These are phyloP conservation scores for Nidularia sp. DNA, from an alignment of 768 basidiomycete species.

Conservation along the genomic window DNA sequence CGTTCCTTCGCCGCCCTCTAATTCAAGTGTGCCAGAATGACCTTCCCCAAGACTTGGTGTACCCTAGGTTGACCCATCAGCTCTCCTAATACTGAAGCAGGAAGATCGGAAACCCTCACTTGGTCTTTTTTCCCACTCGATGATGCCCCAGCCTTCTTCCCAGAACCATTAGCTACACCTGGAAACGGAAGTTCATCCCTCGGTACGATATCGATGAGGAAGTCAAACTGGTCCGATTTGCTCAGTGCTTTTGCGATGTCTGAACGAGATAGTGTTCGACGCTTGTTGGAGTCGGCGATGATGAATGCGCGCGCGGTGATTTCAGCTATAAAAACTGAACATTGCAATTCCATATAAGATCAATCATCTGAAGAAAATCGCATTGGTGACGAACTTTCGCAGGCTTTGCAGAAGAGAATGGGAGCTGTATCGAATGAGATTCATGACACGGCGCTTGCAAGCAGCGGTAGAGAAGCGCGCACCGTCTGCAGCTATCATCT, in stretches of 20 bases:
- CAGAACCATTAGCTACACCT: constrained; percentile 5
- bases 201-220: constrained; percentile 93
- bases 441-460: background rate
- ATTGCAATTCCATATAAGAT: background rate
- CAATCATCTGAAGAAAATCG: background rate
- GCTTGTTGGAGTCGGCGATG: constrained; percentile 92
- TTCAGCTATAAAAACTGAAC: constrained; percentile 91
- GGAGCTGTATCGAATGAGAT: constrained; percentile 53
- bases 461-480: constrained; percentile 6
- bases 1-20: background rate
- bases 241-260: constrained; percentile 92
- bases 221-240: constrained; percentile 96
- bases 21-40: background rate
- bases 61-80: background rate
- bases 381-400: constrained; percentile 73
- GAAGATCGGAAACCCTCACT: background rate
- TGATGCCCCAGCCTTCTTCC: background rate
- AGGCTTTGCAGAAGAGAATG: constrained; percentile 95
- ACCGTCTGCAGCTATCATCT: constrained; percentile 99
- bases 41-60: background rate
- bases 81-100: background rate
- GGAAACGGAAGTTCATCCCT: constrained; percentile 62
- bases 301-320: constrained; percentile 95
- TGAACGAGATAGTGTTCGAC: constrained; percentile 89
- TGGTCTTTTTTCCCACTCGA: background rate